Conservation (phyloP, 805 yeast genomes). For the Dipodascus albidus region DNA sequence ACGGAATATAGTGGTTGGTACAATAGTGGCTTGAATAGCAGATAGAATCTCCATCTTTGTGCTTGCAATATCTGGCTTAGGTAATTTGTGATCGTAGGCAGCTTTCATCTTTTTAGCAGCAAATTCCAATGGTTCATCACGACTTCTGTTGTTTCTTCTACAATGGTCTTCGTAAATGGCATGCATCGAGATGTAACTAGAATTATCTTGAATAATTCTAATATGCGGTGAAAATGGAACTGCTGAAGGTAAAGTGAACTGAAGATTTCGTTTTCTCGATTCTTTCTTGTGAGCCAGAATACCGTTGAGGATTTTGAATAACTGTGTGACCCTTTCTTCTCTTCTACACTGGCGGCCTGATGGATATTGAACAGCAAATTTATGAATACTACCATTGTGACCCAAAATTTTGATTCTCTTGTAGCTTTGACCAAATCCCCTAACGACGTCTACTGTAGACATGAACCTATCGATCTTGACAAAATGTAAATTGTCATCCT, state of each 20-base stretch:
- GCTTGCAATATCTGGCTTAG: conserved; percentile 83
- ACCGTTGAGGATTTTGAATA: conserved; percentile 81
- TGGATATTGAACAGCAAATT: conserved; percentile 94
- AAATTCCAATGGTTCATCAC: conserved; percentile 85
- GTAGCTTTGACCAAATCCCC: conserved; percentile 86
- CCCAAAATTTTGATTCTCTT: conserved; percentile 85
- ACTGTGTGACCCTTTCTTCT: conserved; percentile 87
- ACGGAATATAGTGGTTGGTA: conserved; percentile 73
- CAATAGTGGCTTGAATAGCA: conserved; percentile 77
- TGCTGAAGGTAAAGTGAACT: conserved; percentile 80
- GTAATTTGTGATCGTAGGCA: conserved; percentile 86
- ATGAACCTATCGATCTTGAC: conserved; percentile 86
- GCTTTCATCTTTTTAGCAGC: conserved; percentile 78
- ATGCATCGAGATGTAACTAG: conserved; percentile 63
- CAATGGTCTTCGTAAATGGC: conserved; percentile 83
- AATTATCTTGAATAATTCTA: conserved; percentile 77
- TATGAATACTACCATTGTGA: conserved; percentile 82
- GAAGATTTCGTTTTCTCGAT: conserved; percentile 73
- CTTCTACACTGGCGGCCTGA: conserved; percentile 96
- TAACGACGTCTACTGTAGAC: conserved; percentile 75
- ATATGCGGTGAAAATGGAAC: conserved; percentile 93
- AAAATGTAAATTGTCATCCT: conserved; percentile 83
- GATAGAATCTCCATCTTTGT: conserved; percentile 84
- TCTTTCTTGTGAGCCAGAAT: conserved; percentile 73
- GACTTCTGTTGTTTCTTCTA: conserved; percentile 52